Evolutionary conservation across 768 basidiomycete genomes (phyloP).

Genomic region (Kondoa malvinella): DNA sequence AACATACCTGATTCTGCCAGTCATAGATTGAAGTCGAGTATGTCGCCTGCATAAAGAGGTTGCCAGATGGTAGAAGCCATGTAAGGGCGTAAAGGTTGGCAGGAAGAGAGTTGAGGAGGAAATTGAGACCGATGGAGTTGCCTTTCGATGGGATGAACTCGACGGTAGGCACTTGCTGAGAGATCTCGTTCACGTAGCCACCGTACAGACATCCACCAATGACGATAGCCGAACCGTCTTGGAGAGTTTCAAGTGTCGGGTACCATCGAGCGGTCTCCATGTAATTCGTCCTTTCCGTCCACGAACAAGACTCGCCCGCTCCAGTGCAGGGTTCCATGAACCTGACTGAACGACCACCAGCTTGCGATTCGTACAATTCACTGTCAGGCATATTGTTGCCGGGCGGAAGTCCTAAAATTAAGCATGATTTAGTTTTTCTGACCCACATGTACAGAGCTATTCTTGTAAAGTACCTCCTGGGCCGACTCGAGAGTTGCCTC

Average conservation of each 20-base stretch:
- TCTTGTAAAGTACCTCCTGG: conserved; percentile 22
- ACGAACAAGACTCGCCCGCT: conserved; percentile 39
- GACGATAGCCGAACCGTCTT: conserved; percentile 51
- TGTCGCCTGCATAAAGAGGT: conserved; percentile 31
- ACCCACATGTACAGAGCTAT: no score
- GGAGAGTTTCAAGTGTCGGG: conserved; percentile 51
- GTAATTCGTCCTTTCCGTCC: conserved; percentile 1
- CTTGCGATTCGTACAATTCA: conserved; percentile 53
- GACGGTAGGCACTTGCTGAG: conserved; percentile 55
- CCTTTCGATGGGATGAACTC: conserved; percentile 31
- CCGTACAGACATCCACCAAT: conserved; percentile 25
- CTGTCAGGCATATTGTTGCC: background rate
- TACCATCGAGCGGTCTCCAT: conserved; percentile 45
- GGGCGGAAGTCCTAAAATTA: no score
- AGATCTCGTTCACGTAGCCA: conserved; percentile 46
- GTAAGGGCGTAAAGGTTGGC: conserved; percentile 45
- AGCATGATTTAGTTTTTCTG: no score
- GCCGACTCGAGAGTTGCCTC: conserved; percentile 29
- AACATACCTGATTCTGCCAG: conserved; percentile 28
- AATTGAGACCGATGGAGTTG: conserved; percentile 38
- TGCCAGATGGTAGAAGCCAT: conserved; percentile 45
- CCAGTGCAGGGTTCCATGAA: conserved; percentile 64
- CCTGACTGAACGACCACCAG: conserved; percentile 63
- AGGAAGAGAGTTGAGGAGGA: background rate
- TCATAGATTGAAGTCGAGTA: conserved; percentile 36